phyloP scores from a whole-genome alignment of 768 basidiomycete species.

The Arthromyces matolae region DNA sequence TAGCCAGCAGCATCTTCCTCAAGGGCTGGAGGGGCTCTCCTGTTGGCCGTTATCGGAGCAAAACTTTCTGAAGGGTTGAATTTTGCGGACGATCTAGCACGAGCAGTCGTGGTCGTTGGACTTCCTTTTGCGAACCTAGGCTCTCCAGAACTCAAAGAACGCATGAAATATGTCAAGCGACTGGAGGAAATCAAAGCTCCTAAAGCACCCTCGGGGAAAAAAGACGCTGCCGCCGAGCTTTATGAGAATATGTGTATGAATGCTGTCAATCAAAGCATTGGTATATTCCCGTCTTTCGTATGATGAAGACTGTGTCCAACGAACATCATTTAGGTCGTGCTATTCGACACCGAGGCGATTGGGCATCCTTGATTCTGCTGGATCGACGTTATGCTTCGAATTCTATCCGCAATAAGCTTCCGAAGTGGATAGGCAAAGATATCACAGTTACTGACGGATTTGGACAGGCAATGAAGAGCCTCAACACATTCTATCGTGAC shows the following conservation, averaged over 20 bases:
- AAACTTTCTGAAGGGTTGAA: constrained; percentile 93
- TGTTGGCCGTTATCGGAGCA: constrained; percentile 94
- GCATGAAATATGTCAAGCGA: constrained; percentile 82
- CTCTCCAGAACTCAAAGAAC: constrained; percentile 87
- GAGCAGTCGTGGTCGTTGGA: constrained; percentile 83
- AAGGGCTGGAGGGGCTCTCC: constrained; percentile 63
- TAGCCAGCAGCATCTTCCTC: constrained; percentile 16
- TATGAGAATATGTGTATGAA: constrained; percentile 93
- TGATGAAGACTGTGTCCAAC: background rate
- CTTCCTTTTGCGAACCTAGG: constrained; percentile 90
- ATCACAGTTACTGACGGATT: constrained; percentile 60
- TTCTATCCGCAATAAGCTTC: constrained; percentile 76
- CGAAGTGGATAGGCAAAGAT: constrained; percentile 79
- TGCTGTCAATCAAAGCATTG: constrained; percentile 96
- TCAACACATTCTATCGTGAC: constrained; percentile 66
- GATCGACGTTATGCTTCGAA: constrained; percentile 76
- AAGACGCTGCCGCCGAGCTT: constrained; percentile 74
- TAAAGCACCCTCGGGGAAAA: constrained; percentile 33
- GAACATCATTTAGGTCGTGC: constrained; percentile 64
- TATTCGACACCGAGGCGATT: constrained; percentile 87
- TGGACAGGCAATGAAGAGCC: constrained; percentile 63
- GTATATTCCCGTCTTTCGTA: constrained; percentile 32
- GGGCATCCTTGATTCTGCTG: constrained; percentile 85
- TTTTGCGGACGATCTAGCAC: constrained; percentile 76
- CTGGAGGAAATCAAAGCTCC: constrained; percentile 43